phyloP scores from a whole-genome alignment of 169 alveolate genomes.

The Plasmodium ovale region DNA sequence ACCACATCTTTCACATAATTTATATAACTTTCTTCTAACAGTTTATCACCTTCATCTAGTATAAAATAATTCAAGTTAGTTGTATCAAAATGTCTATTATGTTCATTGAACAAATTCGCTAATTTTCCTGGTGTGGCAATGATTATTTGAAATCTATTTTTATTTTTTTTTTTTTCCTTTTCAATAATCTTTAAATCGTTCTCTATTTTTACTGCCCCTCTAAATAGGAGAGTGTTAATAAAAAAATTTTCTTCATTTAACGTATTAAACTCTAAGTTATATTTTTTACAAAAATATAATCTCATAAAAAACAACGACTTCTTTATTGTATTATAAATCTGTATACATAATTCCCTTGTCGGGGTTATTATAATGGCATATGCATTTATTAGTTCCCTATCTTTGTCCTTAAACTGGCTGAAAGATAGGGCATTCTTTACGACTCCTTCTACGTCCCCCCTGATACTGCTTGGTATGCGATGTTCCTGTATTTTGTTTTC shows the following conservation, averaged over 20 bases:
- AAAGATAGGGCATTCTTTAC: neutral
- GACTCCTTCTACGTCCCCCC: neutral
- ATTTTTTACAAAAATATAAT: slow-evolving; percentile 28
- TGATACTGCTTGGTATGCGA: neutral
- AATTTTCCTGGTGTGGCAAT: slow-evolving; percentile 63
- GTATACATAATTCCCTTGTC: slow-evolving; percentile 94
- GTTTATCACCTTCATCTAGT: slow-evolving; percentile 68
- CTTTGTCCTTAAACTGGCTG: slow-evolving; percentile 1
- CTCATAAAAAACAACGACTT: slow-evolving; percentile 57
- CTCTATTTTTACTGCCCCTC: slow-evolving; percentile 65
- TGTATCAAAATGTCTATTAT: slow-evolving; percentile 29
- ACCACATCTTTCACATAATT: slow-evolving; percentile 37
- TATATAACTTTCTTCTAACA: slow-evolving; percentile 59
- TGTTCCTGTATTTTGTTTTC: neutral
- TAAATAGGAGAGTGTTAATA: slow-evolving; percentile 21
- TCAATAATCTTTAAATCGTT: slow-evolving; percentile 48
- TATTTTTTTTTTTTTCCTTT: slow-evolving; percentile 62
- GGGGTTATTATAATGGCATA: slow-evolving; percentile 92
- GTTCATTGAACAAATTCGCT: slow-evolving; percentile 16
- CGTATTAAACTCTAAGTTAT: slow-evolving; percentile 5
- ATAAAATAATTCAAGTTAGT: slow-evolving; percentile 33
- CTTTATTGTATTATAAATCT: slow-evolving; percentile 81
- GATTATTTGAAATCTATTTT: slow-evolving; percentile 45
- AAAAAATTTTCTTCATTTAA: slow-evolving; percentile 45
- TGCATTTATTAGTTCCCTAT: slow-evolving; percentile 37